Conservation (phyloP, 2,329 filamentous ascomycete genomes). For the Aspergillus aculeatus region DNA sequence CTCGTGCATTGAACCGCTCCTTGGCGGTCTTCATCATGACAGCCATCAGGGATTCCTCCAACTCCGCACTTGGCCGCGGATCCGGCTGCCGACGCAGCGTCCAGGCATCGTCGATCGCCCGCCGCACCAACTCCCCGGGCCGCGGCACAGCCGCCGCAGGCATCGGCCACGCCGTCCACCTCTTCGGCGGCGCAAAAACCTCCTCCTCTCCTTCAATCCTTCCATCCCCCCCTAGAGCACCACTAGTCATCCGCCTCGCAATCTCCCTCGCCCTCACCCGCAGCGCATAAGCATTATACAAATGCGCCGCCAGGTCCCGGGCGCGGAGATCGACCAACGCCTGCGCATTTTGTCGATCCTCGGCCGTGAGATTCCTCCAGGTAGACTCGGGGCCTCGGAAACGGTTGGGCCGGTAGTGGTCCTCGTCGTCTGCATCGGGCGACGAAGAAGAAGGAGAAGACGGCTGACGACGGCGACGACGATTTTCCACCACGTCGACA, state of each 20-base stretch:
- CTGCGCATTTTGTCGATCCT: constrained; percentile 68
- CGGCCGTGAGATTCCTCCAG: constrained; percentile 85
- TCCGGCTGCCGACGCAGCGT: constrained; percentile 50
- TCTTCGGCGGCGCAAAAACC: constrained; percentile 49
- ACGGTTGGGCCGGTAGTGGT: constrained; percentile 61
- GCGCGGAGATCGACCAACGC: constrained; percentile 64
- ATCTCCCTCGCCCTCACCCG: constrained; percentile 49
- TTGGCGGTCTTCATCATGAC: constrained; percentile 66
- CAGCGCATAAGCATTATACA: constrained; percentile 75
- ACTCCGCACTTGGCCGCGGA: constrained; percentile 55
- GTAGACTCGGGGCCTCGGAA: constrained; percentile 67
- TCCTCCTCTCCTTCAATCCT: not conserved
- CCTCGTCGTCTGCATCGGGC: not conserved
- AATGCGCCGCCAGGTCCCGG: constrained; percentile 68
- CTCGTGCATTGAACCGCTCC: constrained; percentile 55
- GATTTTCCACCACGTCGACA: too few relatives aligned
- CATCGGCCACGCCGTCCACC: constrained; percentile 87
- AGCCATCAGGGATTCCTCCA: constrained; percentile 71
- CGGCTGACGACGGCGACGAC: too few relatives aligned
- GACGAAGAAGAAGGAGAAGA: not conserved
- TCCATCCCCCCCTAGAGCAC: not conserved
- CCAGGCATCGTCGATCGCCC: constrained; percentile 52
- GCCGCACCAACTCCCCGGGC: constrained; percentile 51
- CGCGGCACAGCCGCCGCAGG: constrained; percentile 60
- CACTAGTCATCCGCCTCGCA: constrained; percentile 5